Percentiles rank a stretch among this genome's conserved stretches.
Evolutionary conservation across 441 rosid genomes (phyloP).

Genomic region (Theobroma grandiflorum): DNA sequence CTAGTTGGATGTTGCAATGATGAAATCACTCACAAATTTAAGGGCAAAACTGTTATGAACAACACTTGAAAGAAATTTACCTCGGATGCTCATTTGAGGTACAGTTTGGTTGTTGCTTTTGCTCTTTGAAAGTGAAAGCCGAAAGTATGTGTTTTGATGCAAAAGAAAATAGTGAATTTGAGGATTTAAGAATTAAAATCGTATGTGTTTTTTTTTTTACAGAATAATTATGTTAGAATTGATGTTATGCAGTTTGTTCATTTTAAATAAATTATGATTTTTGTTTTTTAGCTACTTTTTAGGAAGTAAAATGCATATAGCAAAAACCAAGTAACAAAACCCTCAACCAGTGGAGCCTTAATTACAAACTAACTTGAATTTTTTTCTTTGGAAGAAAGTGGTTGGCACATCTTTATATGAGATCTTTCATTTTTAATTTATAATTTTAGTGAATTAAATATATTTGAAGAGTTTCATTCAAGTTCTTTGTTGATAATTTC

Average conservation of each 20-base stretch:
- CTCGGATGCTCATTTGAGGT: not conserved
- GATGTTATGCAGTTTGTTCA: not conserved
- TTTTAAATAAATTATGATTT: not conserved
- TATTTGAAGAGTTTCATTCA: conserved; percentile 4
- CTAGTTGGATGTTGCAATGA: conserved; percentile 88
- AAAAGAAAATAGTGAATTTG: not conserved
- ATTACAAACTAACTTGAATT: not conserved
- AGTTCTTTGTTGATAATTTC: conserved; percentile 2
- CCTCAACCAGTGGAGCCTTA: conserved; percentile 5
- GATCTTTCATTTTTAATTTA: not conserved
- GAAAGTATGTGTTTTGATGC: not conserved
- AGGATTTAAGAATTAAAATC: not conserved
- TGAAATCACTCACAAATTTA: conserved; percentile 66
- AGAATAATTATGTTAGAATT: not conserved
- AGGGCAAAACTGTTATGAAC: conserved; percentile 82
- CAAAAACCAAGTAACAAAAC: not conserved
- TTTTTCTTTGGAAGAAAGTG: not conserved
- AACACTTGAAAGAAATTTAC: not conserved
- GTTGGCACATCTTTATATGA: not conserved
- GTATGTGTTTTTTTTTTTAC: not conserved
- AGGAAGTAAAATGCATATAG: not conserved
- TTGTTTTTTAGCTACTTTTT: not conserved
- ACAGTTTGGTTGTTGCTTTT: not conserved
- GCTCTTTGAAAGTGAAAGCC: not conserved
- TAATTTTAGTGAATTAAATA: not conserved